Base-by-base conservation (phyloP, 257 asterid species). In the Euphrasia confusa region DNA sequence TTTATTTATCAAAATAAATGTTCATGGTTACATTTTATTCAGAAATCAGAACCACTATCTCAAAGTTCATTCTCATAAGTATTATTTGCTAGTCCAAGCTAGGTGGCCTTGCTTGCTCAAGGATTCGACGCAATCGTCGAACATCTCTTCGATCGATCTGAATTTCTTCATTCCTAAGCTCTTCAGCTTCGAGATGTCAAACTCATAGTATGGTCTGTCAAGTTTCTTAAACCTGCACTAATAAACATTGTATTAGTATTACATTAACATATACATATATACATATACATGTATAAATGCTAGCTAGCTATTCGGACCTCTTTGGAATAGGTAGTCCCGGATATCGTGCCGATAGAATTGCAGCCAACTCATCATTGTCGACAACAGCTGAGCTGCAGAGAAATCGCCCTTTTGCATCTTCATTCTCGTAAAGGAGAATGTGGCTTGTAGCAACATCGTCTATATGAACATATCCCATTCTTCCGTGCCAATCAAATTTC, bases 401-500 rank as follows among this genome's bases (percentile, higher is more conserved):
- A 66, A 83, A 83, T 14, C 97, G 89, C 17, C 96, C 99, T 13
- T 71, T 42, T 0, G 96, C 97, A 5, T 66, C 58, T 42, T 61
- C 55, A 1, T 64, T 74, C 85, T 92, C 96, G 14, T 77, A 89
- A 2, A 81, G 75, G 18, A 89, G 82, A 67, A 89, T 83, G 63
- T 92, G 99, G 75, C 85, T 71, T 13, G 58, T 32, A 2, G 96
- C 97, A 14, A 92, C 99, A 24, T 92, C 99, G 8, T 92, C 99
- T 1, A 92, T 87, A 68, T 92, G 95, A 27, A 89, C 97, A 59
- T 86, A 92, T 57, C 96, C 96, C 97, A 92, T 92, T 72, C 97
- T 78, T 69, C 99, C 99, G 54, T 89, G 89, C 79, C 80, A 74
- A 7, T 81, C 72, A 33, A 92, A 92, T 68, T 74, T 92, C 13